Conservation (phyloP, 2,329 filamentous ascomycete species). For the Trichoderma sp. region DNA sequence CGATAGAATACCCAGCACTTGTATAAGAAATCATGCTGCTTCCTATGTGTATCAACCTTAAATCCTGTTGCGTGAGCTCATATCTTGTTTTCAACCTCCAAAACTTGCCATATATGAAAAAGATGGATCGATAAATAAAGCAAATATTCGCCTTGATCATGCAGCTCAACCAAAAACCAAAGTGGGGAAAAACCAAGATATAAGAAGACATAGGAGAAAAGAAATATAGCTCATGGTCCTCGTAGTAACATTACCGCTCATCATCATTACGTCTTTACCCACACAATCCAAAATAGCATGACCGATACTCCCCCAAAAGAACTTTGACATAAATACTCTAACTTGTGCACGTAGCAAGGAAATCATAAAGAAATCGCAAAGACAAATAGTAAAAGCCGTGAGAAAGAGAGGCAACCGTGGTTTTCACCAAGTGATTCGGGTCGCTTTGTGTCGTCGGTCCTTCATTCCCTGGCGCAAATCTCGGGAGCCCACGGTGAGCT, state of each 20-base stretch:
- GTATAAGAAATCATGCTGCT: background rate
- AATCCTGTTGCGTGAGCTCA: background rate
- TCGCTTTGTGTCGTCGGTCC: conserved; percentile 48
- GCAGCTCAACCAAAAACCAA: background rate
- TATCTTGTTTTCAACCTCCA: background rate
- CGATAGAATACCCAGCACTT: background rate
- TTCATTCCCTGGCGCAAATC: conserved; percentile 45
- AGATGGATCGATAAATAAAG: background rate
- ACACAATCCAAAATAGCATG: background rate
- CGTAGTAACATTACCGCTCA: background rate
- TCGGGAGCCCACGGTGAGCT: conserved; percentile 53
- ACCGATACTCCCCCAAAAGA: background rate
- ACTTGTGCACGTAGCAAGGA: background rate
- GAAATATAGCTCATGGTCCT: background rate
- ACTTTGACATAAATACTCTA: background rate
- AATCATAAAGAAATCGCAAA: background rate
- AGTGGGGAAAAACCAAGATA: background rate
- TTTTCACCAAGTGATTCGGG: conserved; percentile 47
- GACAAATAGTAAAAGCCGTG: background rate
- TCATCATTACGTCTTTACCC: background rate
- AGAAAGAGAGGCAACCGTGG: background rate
- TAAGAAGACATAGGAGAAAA: background rate
- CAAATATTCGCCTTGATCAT: background rate
- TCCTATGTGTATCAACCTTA: background rate
- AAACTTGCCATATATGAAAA: background rate